These are phyloP conservation scores for Saccharomycopsis sp. DNA, from an alignment of 805 yeast species.

Conservation along the genomic window DNA sequence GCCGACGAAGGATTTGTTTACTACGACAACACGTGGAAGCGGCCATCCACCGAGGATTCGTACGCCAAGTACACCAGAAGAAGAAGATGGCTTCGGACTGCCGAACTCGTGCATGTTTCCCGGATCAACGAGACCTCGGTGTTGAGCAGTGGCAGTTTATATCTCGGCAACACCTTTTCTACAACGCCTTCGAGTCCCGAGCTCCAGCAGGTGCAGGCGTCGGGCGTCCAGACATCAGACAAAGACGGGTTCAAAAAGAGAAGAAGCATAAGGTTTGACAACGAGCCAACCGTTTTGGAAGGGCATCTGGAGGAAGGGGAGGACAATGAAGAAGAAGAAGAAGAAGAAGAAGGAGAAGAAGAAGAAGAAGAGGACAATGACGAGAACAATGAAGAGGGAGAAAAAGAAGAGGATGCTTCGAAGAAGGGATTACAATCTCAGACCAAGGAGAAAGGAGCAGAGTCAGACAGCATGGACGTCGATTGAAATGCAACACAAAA, in stretches of 20 bases:
- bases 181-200: slow-evolving; percentile 5
- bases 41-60: slow-evolving; percentile 79
- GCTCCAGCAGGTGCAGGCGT: slow-evolving; percentile 14
- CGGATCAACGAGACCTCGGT: slow-evolving; percentile 15
- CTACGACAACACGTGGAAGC: slow-evolving; percentile 91
- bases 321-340: background rate
- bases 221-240: slow-evolving; percentile 9
- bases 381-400: background rate
- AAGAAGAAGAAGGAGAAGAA: too few species aligned
- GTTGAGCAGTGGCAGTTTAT: slow-evolving; percentile 14
- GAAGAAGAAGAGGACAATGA: background rate
- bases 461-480: too few species aligned
- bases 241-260: slow-evolving; percentile 5
- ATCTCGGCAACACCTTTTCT: slow-evolving; percentile 14
- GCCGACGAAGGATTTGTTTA: slow-evolving; percentile 81
- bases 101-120: slow-evolving; percentile 54
- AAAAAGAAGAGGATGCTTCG: background rate
- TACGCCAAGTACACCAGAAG: slow-evolving; percentile 88
- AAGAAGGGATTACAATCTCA: too few species aligned
- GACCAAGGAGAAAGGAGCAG: too few species aligned
- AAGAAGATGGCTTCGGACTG: slow-evolving; percentile 93
- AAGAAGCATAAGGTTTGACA: slow-evolving; percentile 18
- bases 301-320: background rate
- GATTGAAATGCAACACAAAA: too few species aligned
- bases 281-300: slow-evolving; percentile 14